These are phyloP conservation scores for Cyanophora paradoxa DNA, from an alignment of 78 protist species.

Conservation along the genomic window DNA sequence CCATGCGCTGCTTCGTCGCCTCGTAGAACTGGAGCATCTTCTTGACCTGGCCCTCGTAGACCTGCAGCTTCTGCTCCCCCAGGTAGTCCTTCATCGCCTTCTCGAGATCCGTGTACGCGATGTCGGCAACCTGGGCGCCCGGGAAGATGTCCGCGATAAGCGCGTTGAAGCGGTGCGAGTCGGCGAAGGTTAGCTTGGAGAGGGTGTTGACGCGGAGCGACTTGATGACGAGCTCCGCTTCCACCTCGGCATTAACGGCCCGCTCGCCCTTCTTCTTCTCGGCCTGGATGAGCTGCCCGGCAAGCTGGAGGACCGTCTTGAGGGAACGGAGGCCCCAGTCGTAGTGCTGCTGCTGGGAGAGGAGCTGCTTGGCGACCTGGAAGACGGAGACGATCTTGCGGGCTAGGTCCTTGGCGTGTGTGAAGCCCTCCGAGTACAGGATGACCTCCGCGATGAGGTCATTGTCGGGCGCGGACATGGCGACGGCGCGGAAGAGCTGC, in stretches of 20 bases:
- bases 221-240: slow-evolving; percentile 42
- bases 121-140: slow-evolving; percentile 2
- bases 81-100: slow-evolving; percentile 17
- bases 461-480: slow-evolving; percentile 78
- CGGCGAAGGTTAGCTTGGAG: slow-evolving; percentile 64
- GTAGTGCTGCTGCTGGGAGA: slow-evolving; percentile 77
- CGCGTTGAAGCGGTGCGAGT: slow-evolving; percentile 45
- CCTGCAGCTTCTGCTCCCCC: slow-evolving; percentile 19
- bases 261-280: slow-evolving; percentile 10
- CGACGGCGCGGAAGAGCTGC: slow-evolving; percentile 83
- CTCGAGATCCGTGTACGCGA: slow-evolving; percentile 12
- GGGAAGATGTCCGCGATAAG: slow-evolving; percentile 65
- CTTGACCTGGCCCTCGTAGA: slow-evolving; percentile 24
- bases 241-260: not conserved
- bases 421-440: slow-evolving; percentile 71
- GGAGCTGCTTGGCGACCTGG: slow-evolving; percentile 57
- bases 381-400: slow-evolving; percentile 59
- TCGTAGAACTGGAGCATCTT: slow-evolving; percentile 76
- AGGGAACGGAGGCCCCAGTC: slow-evolving; percentile 89
- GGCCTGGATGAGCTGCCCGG: slow-evolving; percentile 19
- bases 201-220: slow-evolving; percentile 72
- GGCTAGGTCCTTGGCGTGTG: slow-evolving; percentile 47
- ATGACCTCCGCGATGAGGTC: slow-evolving; percentile 76
- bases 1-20: slow-evolving; percentile 68
- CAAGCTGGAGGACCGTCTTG: slow-evolving; percentile 59